Evolutionary conservation across 176 grass and related monocot species (phyloP).

Genomic region (Urochloa ruziziensis): DNA sequence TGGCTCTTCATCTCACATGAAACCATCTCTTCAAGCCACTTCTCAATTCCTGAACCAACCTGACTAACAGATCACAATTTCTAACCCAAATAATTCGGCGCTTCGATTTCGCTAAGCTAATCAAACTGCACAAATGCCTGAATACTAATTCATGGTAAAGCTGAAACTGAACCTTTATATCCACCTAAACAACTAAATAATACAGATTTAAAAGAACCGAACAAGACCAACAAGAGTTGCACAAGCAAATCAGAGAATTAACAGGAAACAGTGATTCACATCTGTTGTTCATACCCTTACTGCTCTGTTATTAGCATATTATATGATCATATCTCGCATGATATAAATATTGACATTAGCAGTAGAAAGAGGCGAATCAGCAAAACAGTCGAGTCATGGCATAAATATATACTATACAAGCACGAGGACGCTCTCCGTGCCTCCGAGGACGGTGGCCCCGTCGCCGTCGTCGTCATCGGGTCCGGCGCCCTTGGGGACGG

Average conservation of each 20-base stretch:
- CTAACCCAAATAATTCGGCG: background rate
- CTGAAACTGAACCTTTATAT: too few relatives aligned
- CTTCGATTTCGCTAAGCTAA: background rate
- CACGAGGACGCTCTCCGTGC: slow-evolving; percentile 34
- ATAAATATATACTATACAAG: slow-evolving; percentile 51
- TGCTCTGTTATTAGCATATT: slow-evolving; percentile 27
- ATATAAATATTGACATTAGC: slow-evolving; percentile 16
- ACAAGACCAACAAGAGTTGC: background rate
- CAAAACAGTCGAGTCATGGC: slow-evolving; percentile 24
- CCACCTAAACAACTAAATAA: background rate
- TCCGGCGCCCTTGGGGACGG: slow-evolving; percentile 63
- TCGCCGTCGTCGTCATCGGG: slow-evolving; percentile 28
- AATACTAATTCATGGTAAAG: background rate
- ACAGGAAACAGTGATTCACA: slow-evolving; percentile 5
- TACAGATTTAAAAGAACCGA: background rate
- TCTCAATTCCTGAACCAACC: background rate
- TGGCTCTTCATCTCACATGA: background rate
- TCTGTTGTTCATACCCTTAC: slow-evolving; percentile 20
- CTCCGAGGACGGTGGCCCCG: background rate
- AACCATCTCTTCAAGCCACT: background rate
- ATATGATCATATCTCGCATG: slow-evolving; percentile 15
- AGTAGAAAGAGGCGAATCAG: slow-evolving; percentile 27
- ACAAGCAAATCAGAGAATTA: background rate
- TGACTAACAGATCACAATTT: background rate
- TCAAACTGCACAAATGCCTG: background rate